These are phyloP conservation scores for Angomonas ambiguus DNA, from an alignment of 208 protist species.

Conservation along the genomic window DNA sequence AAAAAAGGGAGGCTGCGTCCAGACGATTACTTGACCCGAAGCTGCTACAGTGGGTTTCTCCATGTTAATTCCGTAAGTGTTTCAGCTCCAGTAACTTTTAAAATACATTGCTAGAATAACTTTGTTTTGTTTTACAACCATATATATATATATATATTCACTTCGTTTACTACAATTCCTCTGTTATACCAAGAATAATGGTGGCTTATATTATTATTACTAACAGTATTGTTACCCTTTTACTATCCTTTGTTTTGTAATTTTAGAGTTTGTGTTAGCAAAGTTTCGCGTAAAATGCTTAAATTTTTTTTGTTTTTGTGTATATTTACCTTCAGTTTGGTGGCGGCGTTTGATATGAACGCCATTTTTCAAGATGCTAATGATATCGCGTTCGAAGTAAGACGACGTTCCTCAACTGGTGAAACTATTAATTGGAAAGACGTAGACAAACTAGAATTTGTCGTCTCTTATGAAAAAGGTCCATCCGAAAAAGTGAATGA, in stretches of 20 bases:
- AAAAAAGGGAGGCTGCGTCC: background rate
- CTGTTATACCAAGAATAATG: too few species aligned
- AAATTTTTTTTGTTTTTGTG: too few species aligned
- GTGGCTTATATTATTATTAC: too few species aligned
- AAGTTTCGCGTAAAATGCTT: too few species aligned
- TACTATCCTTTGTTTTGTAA: too few species aligned
- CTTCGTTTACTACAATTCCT: background rate
- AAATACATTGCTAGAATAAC: background rate
- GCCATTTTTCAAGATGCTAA: too few species aligned
- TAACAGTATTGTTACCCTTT: too few species aligned
- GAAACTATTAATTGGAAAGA: background rate
- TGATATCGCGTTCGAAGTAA: background rate
- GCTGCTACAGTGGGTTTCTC: slow-evolving; percentile 25
- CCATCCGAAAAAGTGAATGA: background rate
- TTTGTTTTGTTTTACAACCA: background rate
- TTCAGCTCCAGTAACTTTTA: too few species aligned
- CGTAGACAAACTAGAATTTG: background rate
- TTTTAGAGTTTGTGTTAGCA: too few species aligned
- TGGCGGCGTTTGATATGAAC: too few species aligned
- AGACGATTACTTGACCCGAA: slow-evolving; percentile 16
- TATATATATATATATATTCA: background rate
- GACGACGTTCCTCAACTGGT: background rate
- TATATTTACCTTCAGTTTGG: too few species aligned
- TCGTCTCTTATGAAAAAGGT: background rate
- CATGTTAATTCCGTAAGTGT: too few species aligned